Evolutionary conservation across 2,329 filamentous ascomycete species (phyloP).

Genomic region (Polytolypa hystricis): DNA sequence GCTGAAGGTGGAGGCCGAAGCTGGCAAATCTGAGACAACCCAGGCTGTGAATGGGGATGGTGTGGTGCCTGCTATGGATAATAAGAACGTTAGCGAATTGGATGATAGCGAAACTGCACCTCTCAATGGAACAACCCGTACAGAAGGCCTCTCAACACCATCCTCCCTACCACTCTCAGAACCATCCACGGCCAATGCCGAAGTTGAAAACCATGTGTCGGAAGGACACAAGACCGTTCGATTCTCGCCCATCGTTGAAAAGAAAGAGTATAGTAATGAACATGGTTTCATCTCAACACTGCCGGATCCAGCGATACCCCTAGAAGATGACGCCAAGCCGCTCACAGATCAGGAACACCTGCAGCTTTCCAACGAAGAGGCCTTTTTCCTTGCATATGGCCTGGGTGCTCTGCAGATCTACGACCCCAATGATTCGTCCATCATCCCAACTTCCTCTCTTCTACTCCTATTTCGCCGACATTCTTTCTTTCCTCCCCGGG

Average conservation of each 20-base stretch:
- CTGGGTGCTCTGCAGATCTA: conserved; percentile 61
- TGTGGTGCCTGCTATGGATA: no score
- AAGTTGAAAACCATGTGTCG: conserved; percentile 9
- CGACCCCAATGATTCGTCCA: conserved; percentile 21
- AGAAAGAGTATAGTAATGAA: conserved; percentile 44
- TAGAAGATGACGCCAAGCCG: conserved; percentile 16
- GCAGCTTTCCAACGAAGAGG: conserved; percentile 82
- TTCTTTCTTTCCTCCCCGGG: conserved; percentile 56
- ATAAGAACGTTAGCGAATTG: neutral
- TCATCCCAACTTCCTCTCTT: conserved; percentile 46
- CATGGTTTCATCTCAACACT: conserved; percentile 5
- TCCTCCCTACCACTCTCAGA: conserved; percentile 8
- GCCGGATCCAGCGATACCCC: conserved; percentile 10
- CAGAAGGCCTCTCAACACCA: conserved; percentile 10
- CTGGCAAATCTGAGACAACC: conserved; percentile 4
- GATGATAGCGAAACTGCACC: neutral
- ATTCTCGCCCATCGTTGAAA: conserved; percentile 57
- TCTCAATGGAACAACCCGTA: neutral
- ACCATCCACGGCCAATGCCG: conserved; percentile 3
- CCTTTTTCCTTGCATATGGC: conserved; percentile 77
- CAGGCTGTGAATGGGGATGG: conserved; percentile 1
- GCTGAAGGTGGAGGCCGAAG: conserved; percentile 42
- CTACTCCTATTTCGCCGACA: conserved; percentile 56
- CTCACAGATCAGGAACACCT: conserved; percentile 63
- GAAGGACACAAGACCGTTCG: conserved; percentile 50